A percentile compares a stretch with the other conserved stretches of the same genome.
phyloP scores from a whole-genome alignment of 176 grass and related monocot genomes.

The Musa schizocarpa region DNA sequence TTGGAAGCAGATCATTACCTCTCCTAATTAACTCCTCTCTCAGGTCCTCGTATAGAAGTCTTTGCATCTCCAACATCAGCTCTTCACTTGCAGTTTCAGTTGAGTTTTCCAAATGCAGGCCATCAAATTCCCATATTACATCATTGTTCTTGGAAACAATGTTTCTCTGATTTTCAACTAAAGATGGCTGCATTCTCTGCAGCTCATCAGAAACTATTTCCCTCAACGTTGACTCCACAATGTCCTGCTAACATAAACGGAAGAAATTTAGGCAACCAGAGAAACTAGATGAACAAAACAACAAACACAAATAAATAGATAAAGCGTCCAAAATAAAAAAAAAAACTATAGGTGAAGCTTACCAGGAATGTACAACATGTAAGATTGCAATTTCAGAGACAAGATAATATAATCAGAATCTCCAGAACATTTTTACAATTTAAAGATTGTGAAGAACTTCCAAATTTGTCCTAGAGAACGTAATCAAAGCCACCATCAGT shows the following conservation, averaged over 20 bases:
- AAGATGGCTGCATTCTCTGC: slow-evolving; percentile 56
- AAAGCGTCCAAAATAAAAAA: background rate
- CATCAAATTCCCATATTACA: slow-evolving; percentile 78
- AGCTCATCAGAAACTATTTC: slow-evolving; percentile 75
- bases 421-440: background rate
- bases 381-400: background rate
- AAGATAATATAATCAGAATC: background rate
- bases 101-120: slow-evolving; percentile 26
- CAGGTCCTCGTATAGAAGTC: slow-evolving; percentile 72
- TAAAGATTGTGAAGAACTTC: background rate
- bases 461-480: background rate
- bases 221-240: slow-evolving; percentile 44
- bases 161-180: slow-evolving; percentile 14
- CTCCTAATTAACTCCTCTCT: slow-evolving; percentile 70
- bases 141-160: slow-evolving; percentile 25
- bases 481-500: background rate
- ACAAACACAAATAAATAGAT: background rate
- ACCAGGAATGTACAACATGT: background rate
- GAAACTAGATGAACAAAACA: slow-evolving; percentile 15
- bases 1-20: slow-evolving; percentile 30
- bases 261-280: slow-evolving; percentile 13
- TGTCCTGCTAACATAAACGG: slow-evolving; percentile 33
- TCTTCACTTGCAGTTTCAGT: slow-evolving; percentile 57
- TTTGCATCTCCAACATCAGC: slow-evolving; percentile 88
- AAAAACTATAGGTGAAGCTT: too few relatives aligned